A percentile compares a stretch with the other conserved stretches of the same genome.
Conservation (phyloP, 1,139 yeast genomes). For the Saccharomycopsis phalli region DNA sequence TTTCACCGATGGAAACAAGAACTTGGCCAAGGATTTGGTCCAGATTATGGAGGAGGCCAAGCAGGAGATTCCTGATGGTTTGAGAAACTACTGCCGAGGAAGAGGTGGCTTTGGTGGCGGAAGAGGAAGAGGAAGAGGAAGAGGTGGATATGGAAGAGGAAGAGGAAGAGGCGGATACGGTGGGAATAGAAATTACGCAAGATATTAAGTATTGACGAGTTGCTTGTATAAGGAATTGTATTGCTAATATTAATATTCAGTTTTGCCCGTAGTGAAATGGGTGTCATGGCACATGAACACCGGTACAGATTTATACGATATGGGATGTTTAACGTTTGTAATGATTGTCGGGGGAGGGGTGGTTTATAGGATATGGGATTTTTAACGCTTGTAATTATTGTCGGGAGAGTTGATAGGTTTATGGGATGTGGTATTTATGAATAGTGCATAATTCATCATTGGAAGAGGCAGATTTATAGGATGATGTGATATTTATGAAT, state of each 20-base stretch:
- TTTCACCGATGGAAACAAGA: slow-evolving; percentile 81
- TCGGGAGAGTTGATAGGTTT: background rate
- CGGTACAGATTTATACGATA: too few species aligned
- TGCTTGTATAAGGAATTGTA: background rate
- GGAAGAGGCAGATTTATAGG: too few species aligned
- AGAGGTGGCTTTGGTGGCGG: slow-evolving; percentile 57
- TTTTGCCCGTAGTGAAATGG: too few species aligned
- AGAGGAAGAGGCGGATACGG: slow-evolving; percentile 36
- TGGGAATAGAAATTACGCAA: slow-evolving; percentile 27
- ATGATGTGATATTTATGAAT: too few species aligned
- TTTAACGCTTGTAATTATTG: background rate
- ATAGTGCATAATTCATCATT: too few species aligned
- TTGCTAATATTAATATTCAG: background rate
- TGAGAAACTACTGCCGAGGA: slow-evolving; percentile 39
- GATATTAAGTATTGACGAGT: slow-evolving; percentile 16
- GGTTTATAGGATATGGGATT: too few species aligned
- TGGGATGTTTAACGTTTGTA: too few species aligned
- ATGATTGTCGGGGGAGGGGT: too few species aligned
- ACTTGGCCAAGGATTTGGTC: slow-evolving; percentile 85
- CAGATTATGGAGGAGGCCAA: slow-evolving; percentile 93
- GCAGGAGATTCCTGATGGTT: slow-evolving; percentile 69
- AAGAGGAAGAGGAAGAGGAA: slow-evolving; percentile 38
- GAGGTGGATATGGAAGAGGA: slow-evolving; percentile 41
- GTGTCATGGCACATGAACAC: too few species aligned
- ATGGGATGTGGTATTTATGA: too few species aligned